phyloP scores from a whole-genome alignment of 2,329 filamentous ascomycete species.

The Scolecobasidium constrictum region DNA sequence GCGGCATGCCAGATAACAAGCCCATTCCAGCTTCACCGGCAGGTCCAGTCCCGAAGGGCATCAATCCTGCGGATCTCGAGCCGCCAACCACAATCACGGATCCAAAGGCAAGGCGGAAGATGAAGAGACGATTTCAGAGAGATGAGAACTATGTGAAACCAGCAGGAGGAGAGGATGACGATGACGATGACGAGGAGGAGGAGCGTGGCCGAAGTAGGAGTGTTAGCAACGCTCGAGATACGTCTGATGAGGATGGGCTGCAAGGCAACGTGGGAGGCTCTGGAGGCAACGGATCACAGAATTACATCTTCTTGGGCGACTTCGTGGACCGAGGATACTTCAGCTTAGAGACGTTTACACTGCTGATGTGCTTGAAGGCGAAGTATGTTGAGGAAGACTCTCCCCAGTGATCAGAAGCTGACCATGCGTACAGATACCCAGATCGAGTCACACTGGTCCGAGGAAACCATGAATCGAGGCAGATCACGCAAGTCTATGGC shows the following conservation, averaged over 20 bases:
- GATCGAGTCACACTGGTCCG: constrained; percentile 63
- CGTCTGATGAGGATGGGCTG: constrained; percentile 30
- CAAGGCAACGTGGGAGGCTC: constrained; percentile 23
- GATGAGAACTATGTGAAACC: constrained; percentile 43
- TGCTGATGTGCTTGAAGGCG: constrained; percentile 62
- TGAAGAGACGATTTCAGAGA: constrained; percentile 47
- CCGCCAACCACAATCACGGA: constrained; percentile 82
- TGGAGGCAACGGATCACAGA: constrained; percentile 48
- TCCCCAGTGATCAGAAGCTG: too few relatives aligned
- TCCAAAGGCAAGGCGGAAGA: constrained; percentile 76
- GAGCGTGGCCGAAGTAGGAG: constrained; percentile 35
- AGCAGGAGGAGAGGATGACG: constrained; percentile 36
- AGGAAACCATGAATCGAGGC: constrained; percentile 90
- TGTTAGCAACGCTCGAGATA: constrained; percentile 24
- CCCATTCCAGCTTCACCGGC: constrained; percentile 59
- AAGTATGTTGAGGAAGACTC: constrained; percentile 51
- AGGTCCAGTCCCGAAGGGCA: constrained; percentile 34
- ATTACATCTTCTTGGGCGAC: constrained; percentile 63
- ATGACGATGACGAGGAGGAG: constrained; percentile 38
- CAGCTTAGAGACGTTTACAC: constrained; percentile 60
- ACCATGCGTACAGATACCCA: constrained; percentile 49
- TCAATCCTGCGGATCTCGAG: constrained; percentile 85
- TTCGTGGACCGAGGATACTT: constrained; percentile 69
- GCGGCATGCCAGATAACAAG: constrained; percentile 82
- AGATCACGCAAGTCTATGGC: constrained; percentile 98